Evolutionary conservation across 805 yeast genomes (phyloP).

Genomic region (Brettanomyces sp.): DNA sequence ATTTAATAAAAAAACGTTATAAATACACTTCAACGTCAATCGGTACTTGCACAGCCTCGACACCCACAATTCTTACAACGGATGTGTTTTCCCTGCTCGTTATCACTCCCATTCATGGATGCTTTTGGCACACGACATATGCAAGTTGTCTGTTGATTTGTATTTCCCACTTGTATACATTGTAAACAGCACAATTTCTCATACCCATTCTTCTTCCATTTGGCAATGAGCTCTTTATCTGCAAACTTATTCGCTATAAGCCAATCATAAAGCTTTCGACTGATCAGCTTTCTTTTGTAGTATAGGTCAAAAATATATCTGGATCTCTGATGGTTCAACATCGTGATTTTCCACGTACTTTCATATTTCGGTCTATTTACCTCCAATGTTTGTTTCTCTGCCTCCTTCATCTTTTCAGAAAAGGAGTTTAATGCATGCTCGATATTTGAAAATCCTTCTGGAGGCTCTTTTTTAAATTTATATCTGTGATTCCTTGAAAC

Average conservation of each 20-base stretch:
- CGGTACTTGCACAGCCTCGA: constrained; percentile 72
- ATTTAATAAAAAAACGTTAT: not conserved
- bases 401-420: constrained; percentile 46
- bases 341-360: constrained; percentile 60
- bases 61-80: constrained; percentile 82
- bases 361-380: constrained; percentile 43
- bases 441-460: constrained; percentile 64
- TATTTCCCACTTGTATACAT: constrained; percentile 61
- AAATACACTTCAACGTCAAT: constrained; percentile 25
- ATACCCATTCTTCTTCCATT: constrained; percentile 55
- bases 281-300: constrained; percentile 61
- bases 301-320: constrained; percentile 67
- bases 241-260: constrained; percentile 55
- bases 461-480: constrained; percentile 38
- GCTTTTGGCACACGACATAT: constrained; percentile 78
- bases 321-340: constrained; percentile 65
- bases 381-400: constrained; percentile 30
- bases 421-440: constrained; percentile 58
- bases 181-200: constrained; percentile 76
- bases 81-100: constrained; percentile 23
- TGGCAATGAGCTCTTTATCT: constrained; percentile 67
- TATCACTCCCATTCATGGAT: constrained; percentile 25
- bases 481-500: constrained; percentile 11
- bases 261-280: constrained; percentile 65
- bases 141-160: constrained; percentile 61